Percentiles rank a stretch among this genome's conserved stretches.
phyloP scores from a whole-genome alignment of 2,329 filamentous ascomycete genomes.

The Colletotrichum neosansevieriae region DNA sequence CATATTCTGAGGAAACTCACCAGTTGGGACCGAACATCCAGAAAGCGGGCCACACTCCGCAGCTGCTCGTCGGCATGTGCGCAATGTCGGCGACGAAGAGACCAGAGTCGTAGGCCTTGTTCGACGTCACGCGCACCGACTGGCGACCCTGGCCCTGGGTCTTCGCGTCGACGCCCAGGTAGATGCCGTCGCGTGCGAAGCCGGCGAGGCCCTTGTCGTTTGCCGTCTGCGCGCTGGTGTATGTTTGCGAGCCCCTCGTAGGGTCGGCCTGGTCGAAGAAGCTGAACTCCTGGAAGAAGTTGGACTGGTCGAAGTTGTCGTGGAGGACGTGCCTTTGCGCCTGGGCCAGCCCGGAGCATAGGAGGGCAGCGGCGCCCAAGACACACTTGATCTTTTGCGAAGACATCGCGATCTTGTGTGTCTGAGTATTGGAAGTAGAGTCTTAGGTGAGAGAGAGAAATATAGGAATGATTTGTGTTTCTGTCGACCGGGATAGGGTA shows the following conservation, averaged over 20 bases:
- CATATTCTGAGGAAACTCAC: conserved; percentile 47
- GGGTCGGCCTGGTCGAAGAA: conserved; percentile 74
- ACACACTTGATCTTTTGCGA: conserved; percentile 29
- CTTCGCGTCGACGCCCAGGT: conserved; percentile 76
- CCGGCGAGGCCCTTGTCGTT: conserved; percentile 69
- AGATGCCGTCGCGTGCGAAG: conserved; percentile 66
- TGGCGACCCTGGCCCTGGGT: conserved; percentile 72
- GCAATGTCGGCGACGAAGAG: conserved; percentile 79
- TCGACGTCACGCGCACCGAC: conserved; percentile 78
- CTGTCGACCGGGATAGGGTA: conserved; percentile 1
- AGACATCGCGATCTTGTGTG: conserved; percentile 24
- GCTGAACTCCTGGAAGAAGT: conserved; percentile 68
- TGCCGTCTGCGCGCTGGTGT: conserved; percentile 71
- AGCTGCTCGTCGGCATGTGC: conserved; percentile 80
- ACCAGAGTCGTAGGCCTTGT: conserved; percentile 74
- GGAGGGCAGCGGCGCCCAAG: conserved; percentile 31
- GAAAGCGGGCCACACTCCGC: conserved; percentile 83
- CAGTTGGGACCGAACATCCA: conserved; percentile 77
- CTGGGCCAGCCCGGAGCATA: conserved; percentile 43
- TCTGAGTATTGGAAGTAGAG: background rate
- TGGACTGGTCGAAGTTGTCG: conserved; percentile 62
- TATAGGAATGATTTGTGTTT: background rate
- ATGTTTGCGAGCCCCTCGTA: conserved; percentile 80
- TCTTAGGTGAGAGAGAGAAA: background rate
- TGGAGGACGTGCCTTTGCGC: conserved; percentile 57